These are phyloP conservation scores for Hanseniaspora clermontiae DNA, from an alignment of 805 yeast species.

Conservation along the genomic window DNA sequence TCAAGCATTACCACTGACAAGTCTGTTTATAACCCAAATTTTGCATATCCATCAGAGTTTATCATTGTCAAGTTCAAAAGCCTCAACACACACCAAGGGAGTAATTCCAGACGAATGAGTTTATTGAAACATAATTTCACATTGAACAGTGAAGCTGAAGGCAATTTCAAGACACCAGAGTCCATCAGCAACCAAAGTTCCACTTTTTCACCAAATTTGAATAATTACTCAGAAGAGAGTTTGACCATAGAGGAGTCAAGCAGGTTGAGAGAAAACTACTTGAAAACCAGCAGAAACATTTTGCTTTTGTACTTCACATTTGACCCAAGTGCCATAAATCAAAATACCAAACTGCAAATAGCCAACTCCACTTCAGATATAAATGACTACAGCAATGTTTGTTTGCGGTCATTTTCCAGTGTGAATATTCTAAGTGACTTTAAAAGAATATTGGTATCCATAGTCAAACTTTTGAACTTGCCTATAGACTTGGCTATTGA, in stretches of 20 bases:
- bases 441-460: conserved; percentile 34
- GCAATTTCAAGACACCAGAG: background rate
- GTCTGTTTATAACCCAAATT: background rate
- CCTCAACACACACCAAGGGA: background rate
- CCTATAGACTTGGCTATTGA: conserved; percentile 34
- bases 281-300: conserved; percentile 5
- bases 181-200: background rate
- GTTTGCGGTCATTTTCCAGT: conserved; percentile 32
- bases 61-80: background rate
- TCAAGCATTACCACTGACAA: background rate
- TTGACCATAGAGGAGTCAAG: conserved; percentile 5
- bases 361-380: background rate
- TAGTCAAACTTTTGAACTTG: conserved; percentile 36
- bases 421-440: conserved; percentile 46
- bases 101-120: background rate
- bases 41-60: conserved; percentile 4
- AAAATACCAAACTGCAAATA: conserved; percentile 1
- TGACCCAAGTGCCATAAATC: background rate
- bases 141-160: background rate
- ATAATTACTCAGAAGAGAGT: conserved; percentile 14
- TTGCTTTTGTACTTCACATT: conserved; percentile 12
- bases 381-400: conserved; percentile 4
- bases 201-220: background rate
- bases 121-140: background rate
- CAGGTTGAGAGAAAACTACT: conserved; percentile 2